These are phyloP conservation scores for Teunomyces cretensis DNA, from an alignment of 805 yeast species.

Conservation along the genomic window DNA sequence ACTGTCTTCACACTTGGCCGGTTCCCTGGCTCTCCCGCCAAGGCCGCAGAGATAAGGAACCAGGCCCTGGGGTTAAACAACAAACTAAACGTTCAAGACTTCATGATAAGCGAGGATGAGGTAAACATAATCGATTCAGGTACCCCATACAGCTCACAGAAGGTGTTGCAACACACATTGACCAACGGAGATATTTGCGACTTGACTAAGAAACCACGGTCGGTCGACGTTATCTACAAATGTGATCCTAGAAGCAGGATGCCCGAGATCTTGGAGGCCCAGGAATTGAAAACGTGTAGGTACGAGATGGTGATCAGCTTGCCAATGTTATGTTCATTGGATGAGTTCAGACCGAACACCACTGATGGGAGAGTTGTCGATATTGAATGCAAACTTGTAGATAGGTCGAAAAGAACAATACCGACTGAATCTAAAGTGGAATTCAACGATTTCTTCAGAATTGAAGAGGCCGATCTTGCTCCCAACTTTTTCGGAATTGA, in stretches of 20 bases:
- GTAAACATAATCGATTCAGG: slow-evolving; percentile 18
- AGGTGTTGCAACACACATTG: slow-evolving; percentile 38
- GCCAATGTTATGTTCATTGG: slow-evolving; percentile 47
- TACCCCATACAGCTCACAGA: slow-evolving; percentile 21
- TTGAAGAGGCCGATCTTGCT: not conserved
- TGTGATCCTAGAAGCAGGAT: slow-evolving; percentile 43
- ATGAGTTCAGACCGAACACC: slow-evolving; percentile 30
- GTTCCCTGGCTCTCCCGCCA: slow-evolving; percentile 24
- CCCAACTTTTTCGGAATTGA: not conserved
- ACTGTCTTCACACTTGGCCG: slow-evolving; percentile 37
- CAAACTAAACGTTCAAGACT: slow-evolving; percentile 19
- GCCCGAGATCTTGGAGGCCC: slow-evolving; percentile 36
- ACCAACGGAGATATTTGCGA: slow-evolving; percentile 59
- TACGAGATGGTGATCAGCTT: slow-evolving; percentile 53
- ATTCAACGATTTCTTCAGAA: slow-evolving; percentile 17
- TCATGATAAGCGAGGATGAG: slow-evolving; percentile 27
- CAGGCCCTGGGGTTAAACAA: slow-evolving; percentile 18
- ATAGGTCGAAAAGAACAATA: not conserved
- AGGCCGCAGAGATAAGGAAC: slow-evolving; percentile 16
- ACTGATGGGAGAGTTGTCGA: slow-evolving; percentile 24
- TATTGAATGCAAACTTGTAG: slow-evolving; percentile 27
- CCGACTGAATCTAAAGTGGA: not conserved
- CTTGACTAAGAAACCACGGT: slow-evolving; percentile 51
- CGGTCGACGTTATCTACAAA: slow-evolving; percentile 53
- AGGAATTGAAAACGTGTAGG: slow-evolving; percentile 57